Base-by-base conservation (phyloP, 306 rosid species). In the Cicer chorassanicum region DNA sequence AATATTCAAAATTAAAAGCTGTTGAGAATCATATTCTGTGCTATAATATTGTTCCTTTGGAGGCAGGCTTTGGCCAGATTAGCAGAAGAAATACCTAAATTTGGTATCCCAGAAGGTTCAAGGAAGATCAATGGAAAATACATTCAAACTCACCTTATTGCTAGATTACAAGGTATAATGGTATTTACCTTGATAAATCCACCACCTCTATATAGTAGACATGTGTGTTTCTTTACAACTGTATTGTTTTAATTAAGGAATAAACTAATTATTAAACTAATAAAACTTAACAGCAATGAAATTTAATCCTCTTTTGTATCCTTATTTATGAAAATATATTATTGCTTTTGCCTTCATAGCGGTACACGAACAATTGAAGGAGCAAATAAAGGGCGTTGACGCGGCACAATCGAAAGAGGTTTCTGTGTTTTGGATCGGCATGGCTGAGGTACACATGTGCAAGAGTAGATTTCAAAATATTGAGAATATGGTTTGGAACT, bases 101-200 rank as follows among this genome's bases (percentile, higher is more conserved):
- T 81, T 62, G 84, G 81, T 74, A 86, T 86, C 78, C 89, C 93
- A 18, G 74, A 49, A 73, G 95, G 99, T 77, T 74, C 96, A 51
- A 92, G 99, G 86, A 94, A 92, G 90, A 92, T 92, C 81, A 86
- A 90, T 53, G 99, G 99, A 72, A 94, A 89, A 82, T 94, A 90
- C 82, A 86, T 94, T 74, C 99, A 88, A 61, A 92, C 91, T 82
- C 93, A 92, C 88, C 91, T 94, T 80, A 87, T 90, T 76, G 81
- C 89, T 39, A 85, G 92, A 65, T 76, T 94, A 74, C 84, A 87
- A 87, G 97, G 99, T 92, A 88, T 43, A 71, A 34, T 66, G 74
- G 38, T 38, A 46, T 53, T 70, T 75, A 16, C 64, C 51, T 14
- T 74, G 65, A 18, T 44, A 73, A 34, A 60, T 40, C 73, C 34